Percentiles rank a stretch among this genome's conserved stretches.
These are phyloP conservation scores for Populus davidiana DNA, from an alignment of 345 rosid genomes.

Conservation along the genomic window DNA sequence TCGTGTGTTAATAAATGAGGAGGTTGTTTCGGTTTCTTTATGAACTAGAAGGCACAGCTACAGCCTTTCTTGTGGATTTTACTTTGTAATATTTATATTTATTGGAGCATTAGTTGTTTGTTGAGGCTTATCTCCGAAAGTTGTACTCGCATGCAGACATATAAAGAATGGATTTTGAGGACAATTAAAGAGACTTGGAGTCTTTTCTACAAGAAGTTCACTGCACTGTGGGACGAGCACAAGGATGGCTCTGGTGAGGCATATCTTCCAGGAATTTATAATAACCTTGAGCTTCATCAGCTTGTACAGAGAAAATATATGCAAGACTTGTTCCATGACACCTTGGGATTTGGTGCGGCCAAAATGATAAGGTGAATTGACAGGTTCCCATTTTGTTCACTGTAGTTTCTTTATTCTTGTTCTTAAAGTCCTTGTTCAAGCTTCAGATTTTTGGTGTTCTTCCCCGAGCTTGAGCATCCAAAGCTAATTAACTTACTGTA, in stretches of 20 bases:
- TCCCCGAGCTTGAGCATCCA: not conserved
- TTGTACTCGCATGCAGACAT: constrained; percentile 40
- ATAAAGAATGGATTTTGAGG: constrained; percentile 72
- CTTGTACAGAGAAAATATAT: constrained; percentile 61
- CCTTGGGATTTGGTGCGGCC: constrained; percentile 93
- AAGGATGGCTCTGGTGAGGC: constrained; percentile 87
- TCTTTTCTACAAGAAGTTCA: constrained; percentile 61
- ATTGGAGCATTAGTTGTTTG: not conserved
- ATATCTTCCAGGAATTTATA: constrained; percentile 73
- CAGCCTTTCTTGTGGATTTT: not conserved
- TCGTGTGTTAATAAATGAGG: not conserved
- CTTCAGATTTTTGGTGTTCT: not conserved
- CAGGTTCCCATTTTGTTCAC: not conserved
- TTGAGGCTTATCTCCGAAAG: not conserved
- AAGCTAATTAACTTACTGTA: not conserved
- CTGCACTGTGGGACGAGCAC: constrained; percentile 66
- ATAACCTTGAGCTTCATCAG: constrained; percentile 54
- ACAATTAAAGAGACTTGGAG: constrained; percentile 76
- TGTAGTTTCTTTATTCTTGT: not conserved
- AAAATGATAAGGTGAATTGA: constrained; percentile 80
- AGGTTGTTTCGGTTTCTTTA: not conserved
- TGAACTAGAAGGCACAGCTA: not conserved
- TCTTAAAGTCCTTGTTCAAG: not conserved
- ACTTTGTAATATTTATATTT: not conserved
- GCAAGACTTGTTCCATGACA: constrained; percentile 68